Percentiles rank a stretch among this genome's conserved stretches.
phyloP scores from a whole-genome alignment of 1,284 basidiomycete genomes.

The Cystobasidium sp. region DNA sequence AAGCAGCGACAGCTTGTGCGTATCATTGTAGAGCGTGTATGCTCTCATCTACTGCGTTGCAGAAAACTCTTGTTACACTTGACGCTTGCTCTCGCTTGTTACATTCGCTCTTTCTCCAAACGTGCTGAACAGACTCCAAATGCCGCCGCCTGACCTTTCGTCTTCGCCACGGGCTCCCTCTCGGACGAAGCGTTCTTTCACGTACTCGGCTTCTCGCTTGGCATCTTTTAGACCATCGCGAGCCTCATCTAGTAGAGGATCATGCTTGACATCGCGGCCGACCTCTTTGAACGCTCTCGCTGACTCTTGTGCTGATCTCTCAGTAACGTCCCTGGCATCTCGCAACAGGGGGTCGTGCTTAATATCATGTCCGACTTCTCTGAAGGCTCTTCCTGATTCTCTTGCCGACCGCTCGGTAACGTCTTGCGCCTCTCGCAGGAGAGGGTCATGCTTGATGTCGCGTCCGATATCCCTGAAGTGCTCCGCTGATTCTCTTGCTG shows the following conservation, averaged over 20 bases:
- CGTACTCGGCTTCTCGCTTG: conserved; percentile 20
- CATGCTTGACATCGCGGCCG: conserved; percentile 13
- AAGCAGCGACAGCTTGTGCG: background rate
- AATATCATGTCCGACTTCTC: conserved; percentile 21
- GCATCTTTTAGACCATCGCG: conserved; percentile 6
- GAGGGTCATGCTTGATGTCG: conserved; percentile 29
- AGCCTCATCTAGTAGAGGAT: conserved; percentile 4
- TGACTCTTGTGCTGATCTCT: background rate
- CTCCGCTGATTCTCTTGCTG: conserved; percentile 11
- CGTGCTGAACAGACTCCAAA: conserved; percentile 35
- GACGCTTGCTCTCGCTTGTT: conserved; percentile 33
- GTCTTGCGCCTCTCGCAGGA: conserved; percentile 19
- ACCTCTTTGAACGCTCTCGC: background rate
- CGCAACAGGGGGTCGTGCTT: conserved; percentile 23
- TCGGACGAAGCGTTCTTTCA: conserved; percentile 10
- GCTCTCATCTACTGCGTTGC: conserved; percentile 7
- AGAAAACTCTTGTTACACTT: conserved; percentile 18
- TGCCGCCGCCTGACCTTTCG: conserved; percentile 16
- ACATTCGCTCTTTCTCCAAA: conserved; percentile 41
- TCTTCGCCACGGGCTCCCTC: conserved; percentile 35
- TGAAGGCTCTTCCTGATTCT: conserved; percentile 14
- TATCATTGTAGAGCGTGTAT: background rate
- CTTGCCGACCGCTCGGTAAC: background rate
- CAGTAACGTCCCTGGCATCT: background rate
- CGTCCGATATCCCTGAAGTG: conserved; percentile 5